phyloP scores from a whole-genome alignment of 2,329 filamentous ascomycete genomes.

The Cadophora malorum region DNA sequence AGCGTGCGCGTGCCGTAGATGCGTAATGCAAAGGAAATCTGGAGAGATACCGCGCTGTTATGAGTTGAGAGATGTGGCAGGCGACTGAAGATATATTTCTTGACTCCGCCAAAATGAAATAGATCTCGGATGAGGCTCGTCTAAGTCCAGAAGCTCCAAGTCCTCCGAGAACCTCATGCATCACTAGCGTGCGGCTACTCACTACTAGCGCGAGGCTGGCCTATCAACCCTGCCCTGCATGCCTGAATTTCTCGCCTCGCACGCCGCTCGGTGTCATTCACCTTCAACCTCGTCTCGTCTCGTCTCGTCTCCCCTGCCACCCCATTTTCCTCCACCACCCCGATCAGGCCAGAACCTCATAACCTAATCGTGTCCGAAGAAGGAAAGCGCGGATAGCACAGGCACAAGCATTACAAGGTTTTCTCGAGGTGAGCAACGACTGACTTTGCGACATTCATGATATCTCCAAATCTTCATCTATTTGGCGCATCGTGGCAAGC shows the following conservation, averaged over 20 bases:
- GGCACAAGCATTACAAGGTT: conserved; percentile 25
- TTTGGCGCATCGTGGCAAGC: conserved; percentile 36
- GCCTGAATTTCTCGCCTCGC: neutral
- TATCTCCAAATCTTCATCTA: conserved; percentile 22
- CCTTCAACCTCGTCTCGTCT: conserved; percentile 15
- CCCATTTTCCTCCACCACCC: conserved; percentile 17
- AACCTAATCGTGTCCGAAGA: conserved; percentile 5
- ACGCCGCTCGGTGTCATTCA: conserved; percentile 13
- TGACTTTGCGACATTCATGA: conserved; percentile 32
- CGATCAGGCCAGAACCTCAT: conserved; percentile 18
- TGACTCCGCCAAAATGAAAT: neutral
- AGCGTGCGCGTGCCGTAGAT: neutral
- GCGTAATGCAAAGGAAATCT: too few relatives aligned
- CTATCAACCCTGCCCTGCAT: neutral
- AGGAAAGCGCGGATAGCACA: conserved; percentile 16
- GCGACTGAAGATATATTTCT: neutral
- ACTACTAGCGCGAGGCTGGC: conserved; percentile 8
- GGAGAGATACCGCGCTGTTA: neutral
- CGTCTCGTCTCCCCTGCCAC: conserved; percentile 19
- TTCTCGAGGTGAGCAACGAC: conserved; percentile 41
- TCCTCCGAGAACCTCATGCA: conserved; percentile 10
- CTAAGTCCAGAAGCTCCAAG: neutral
- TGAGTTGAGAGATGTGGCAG: neutral
- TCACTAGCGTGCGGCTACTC: conserved; percentile 17
- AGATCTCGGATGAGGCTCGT: neutral